Base-by-base conservation (phyloP, 73 alveolate genomes). In the Symbiodinium natans region DNA sequence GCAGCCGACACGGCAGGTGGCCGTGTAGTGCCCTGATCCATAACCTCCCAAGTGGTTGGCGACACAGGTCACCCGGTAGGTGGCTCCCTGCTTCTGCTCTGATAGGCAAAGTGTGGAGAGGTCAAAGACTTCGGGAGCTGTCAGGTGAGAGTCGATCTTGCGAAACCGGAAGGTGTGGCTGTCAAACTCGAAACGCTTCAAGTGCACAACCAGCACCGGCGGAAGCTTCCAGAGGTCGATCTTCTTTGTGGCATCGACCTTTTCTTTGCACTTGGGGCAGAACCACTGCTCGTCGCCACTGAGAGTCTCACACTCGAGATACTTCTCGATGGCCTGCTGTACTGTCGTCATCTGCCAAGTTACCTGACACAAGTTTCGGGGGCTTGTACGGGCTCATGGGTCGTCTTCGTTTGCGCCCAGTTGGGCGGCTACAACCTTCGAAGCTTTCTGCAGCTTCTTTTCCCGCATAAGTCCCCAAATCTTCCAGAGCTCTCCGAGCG, bases 201-300 rank as follows among this genome's bases (percentile, higher is more conserved):
- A 90, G 97, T 99, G 99, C 7, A 99, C 99, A 17, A 99, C 99
- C 90, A 99, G 93, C 8, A 99, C 99, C 73, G 99, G 99, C 0
- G 99, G 99, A 74, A 99, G 97, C 92, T 99, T 99, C 99, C 99
- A 99, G 23, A 99, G 83, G 85, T 99, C 99, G 84, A 99, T 99
- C 82, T 99, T 99, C 95, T 99, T 99, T 9, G 94, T 99, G 3
- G 99, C 99, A 63, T 99, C 98, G 83, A 99, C 86, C 93, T 96
- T 99, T 36, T 99, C 87, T 94, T 99, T 99, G 88, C 99, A 99
- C 88, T 99, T 99, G 19, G 99, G 99, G 99, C 99, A 99, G 54
- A 92, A 93, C 99, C 99, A 99, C 90, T 99, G 92, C 90, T 99
- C 99, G 19, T 99, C 99, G 86, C 98, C 99, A 41, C 99, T 99